Evolutionary conservation across 2,329 filamentous ascomycete genomes (phyloP).

Genomic region (Monilinia aucupariae): DNA sequence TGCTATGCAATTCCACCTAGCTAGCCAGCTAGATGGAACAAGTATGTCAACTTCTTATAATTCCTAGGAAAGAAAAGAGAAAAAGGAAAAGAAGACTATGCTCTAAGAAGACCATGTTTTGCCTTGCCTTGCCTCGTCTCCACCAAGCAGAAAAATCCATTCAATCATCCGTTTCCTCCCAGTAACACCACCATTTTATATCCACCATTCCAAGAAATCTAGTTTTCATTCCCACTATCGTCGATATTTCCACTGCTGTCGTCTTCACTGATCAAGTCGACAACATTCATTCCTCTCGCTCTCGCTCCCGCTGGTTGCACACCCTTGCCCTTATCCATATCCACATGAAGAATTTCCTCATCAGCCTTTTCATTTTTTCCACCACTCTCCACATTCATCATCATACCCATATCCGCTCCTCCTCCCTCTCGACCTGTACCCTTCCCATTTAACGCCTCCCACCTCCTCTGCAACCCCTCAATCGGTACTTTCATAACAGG

Average conservation of each 20-base stretch:
- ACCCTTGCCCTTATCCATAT: background rate
- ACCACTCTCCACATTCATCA: background rate
- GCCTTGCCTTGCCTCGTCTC: too few relatives aligned
- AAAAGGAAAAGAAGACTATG: too few relatives aligned
- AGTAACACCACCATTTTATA: too few relatives aligned
- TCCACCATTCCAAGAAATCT: background rate
- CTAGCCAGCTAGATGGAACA: too few relatives aligned
- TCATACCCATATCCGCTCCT: background rate
- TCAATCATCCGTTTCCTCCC: too few relatives aligned
- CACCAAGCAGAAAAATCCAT: too few relatives aligned
- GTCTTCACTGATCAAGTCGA: constrained; percentile 1
- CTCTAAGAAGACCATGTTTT: too few relatives aligned
- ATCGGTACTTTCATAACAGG: constrained; percentile 12
- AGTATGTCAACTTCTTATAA: too few relatives aligned
- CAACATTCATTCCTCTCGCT: background rate
- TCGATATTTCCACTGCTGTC: background rate
- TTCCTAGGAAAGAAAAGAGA: too few relatives aligned
- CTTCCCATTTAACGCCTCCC: constrained; percentile 16
- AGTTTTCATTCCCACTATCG: background rate
- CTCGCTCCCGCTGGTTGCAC: background rate
- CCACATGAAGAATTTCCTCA: background rate
- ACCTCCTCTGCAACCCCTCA: constrained; percentile 2
- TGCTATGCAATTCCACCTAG: too few relatives aligned
- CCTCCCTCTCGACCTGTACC: background rate
- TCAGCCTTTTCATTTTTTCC: background rate